Evolutionary conservation across 768 basidiomycete species (phyloP).

Genomic region (Lepiota venenata): DNA sequence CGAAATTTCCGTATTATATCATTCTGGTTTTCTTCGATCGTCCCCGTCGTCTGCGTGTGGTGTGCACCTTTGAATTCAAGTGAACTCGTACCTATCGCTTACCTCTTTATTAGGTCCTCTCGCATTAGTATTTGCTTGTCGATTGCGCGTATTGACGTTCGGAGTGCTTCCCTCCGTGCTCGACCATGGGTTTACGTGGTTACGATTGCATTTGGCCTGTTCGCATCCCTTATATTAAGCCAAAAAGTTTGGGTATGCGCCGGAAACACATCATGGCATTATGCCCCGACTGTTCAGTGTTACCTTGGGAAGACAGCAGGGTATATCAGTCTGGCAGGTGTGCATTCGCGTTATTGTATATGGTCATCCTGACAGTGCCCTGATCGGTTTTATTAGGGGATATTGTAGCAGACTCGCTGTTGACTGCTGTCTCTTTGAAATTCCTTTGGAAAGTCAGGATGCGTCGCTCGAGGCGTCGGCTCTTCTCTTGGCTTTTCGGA

Average conservation of each 20-base stretch:
- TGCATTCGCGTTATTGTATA: not conserved
- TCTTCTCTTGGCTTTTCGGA: not conserved
- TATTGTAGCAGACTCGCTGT: not conserved
- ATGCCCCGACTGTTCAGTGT: not conserved
- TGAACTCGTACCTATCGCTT: not conserved
- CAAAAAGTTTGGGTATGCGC: conserved; percentile 5
- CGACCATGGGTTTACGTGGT: not conserved
- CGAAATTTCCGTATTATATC: not conserved
- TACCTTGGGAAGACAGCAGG: not conserved
- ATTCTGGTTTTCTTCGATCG: not conserved
- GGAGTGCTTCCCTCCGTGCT: not conserved
- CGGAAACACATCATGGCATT: not conserved
- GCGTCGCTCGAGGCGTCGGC: not conserved
- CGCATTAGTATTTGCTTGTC: conserved; percentile 9
- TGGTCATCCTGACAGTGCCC: no score
- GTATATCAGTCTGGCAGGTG: conserved; percentile 6
- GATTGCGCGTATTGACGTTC: conserved; percentile 7
- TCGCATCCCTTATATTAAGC: not conserved
- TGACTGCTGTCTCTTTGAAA: conserved; percentile 1
- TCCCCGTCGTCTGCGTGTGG: conserved; percentile 3
- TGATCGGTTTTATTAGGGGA: not conserved
- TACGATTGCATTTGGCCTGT: not conserved
- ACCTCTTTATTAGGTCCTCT: not conserved
- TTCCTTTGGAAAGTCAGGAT: conserved; percentile 6
- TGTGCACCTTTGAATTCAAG: not conserved